Conservation (phyloP, 2,329 filamentous ascomycete species). For the Pseudogymnoascus sp. region DNA sequence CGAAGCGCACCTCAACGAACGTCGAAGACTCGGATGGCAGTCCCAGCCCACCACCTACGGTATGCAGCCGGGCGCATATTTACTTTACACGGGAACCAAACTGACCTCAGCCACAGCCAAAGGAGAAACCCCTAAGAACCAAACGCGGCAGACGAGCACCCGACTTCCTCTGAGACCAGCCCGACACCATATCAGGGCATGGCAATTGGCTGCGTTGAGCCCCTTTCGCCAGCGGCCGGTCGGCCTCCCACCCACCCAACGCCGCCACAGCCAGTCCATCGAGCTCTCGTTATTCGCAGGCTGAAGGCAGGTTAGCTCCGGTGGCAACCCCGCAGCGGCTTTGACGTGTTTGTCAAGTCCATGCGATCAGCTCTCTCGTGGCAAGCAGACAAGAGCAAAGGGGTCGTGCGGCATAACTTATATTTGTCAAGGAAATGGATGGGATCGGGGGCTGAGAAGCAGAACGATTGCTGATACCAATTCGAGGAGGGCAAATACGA, state of each 20-base stretch:
- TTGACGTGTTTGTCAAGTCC: slow-evolving; percentile 25
- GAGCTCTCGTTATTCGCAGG: slow-evolving; percentile 21
- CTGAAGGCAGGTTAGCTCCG: slow-evolving; percentile 27
- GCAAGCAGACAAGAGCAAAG: slow-evolving; percentile 18
- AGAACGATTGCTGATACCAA: slow-evolving; percentile 13
- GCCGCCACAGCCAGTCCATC: slow-evolving; percentile 24
- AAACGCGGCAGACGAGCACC: slow-evolving; percentile 64
- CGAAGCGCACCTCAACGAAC: slow-evolving; percentile 64
- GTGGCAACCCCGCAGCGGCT: slow-evolving; percentile 16
- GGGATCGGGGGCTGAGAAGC: slow-evolving; percentile 17
- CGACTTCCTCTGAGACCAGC: slow-evolving; percentile 31
- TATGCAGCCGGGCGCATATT: slow-evolving; percentile 34
- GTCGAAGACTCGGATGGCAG: slow-evolving; percentile 73
- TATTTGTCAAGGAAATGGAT: slow-evolving; percentile 24
- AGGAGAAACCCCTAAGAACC: slow-evolving; percentile 67
- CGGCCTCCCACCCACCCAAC: slow-evolving; percentile 42
- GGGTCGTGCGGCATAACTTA: too few relatives aligned
- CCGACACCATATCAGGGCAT: slow-evolving; percentile 33
- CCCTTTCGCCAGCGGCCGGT: slow-evolving; percentile 41
- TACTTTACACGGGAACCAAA: neutral
- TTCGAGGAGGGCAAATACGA: neutral
- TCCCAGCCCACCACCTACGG: slow-evolving; percentile 70
- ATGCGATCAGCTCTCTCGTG: slow-evolving; percentile 18
- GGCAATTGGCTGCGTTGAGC: slow-evolving; percentile 38
- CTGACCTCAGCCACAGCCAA: slow-evolving; percentile 38